These are phyloP conservation scores for Talaromyces pinophilus DNA, from an alignment of 2,329 filamentous ascomycete species.

Conservation along the genomic window DNA sequence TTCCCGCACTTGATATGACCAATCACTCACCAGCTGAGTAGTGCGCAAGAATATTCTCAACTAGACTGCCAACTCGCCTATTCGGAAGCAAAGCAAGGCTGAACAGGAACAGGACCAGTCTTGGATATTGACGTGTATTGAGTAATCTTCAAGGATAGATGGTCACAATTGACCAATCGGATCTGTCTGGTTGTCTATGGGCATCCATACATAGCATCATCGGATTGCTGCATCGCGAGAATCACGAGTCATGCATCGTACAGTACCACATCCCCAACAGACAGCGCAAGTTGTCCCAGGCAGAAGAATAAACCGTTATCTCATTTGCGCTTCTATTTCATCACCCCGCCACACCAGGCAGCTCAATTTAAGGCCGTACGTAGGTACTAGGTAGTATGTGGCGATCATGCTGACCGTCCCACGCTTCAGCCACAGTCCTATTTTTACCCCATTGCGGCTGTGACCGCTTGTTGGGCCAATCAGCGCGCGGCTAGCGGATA, in stretches of 20 bases:
- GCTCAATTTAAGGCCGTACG: background rate
- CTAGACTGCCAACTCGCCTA: background rate
- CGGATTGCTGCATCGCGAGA: background rate
- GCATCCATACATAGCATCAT: background rate
- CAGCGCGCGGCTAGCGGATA: background rate
- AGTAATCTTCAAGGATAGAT: background rate
- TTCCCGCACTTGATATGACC: background rate
- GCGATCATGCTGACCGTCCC: background rate
- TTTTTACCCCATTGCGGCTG: slow-evolving; percentile 16
- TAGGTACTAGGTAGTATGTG: background rate
- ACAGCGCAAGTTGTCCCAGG: slow-evolving; percentile 7
- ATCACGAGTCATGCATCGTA: slow-evolving; percentile 1
- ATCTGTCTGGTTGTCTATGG: slow-evolving; percentile 2
- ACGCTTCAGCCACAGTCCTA: slow-evolving; percentile 16
- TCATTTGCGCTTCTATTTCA: background rate
- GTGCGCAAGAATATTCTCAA: background rate
- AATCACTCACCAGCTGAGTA: background rate
- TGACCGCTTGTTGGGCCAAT: slow-evolving; percentile 21
- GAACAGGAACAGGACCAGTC: background rate
- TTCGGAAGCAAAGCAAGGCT: background rate
- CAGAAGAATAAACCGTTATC: slow-evolving; percentile 4
- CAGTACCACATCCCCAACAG: background rate
- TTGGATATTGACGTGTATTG: background rate
- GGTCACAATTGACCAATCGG: slow-evolving; percentile 12
- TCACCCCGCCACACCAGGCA: slow-evolving; percentile 10